A percentile compares a stretch with the other conserved stretches of the same genome.
phyloP scores from a whole-genome alignment of 306 rosid species.

The Begonia fuchsioides region DNA sequence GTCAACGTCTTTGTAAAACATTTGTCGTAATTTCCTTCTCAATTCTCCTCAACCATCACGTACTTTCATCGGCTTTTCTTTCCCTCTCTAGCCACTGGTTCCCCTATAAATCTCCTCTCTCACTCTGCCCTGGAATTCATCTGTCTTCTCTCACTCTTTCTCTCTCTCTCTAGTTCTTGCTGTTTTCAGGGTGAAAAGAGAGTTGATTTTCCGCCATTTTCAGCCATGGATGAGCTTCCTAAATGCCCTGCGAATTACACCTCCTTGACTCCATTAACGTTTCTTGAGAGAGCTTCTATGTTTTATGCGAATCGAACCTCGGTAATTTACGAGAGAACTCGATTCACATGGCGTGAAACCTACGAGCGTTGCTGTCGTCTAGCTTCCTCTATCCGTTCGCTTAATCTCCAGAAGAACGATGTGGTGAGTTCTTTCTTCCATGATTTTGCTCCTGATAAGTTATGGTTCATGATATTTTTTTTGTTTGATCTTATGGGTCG shows the following conservation, averaged over 20 bases:
- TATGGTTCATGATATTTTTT: neutral
- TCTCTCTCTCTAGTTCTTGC: no score
- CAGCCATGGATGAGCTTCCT: slow-evolving; percentile 48
- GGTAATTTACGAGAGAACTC: slow-evolving; percentile 34
- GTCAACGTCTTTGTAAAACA: no score
- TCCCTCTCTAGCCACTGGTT: no score
- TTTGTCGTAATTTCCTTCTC: no score
- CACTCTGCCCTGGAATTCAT: no score
- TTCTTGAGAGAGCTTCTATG: slow-evolving; percentile 50
- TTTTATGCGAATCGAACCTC: slow-evolving; percentile 49
- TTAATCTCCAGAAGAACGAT: slow-evolving; percentile 32
- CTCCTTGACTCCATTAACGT: slow-evolving; percentile 55
- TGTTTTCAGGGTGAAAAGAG: no score
- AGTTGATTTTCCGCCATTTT: no score
- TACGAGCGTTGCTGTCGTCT: slow-evolving; percentile 64
- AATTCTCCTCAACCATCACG: no score
- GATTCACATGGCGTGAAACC: slow-evolving; percentile 74
- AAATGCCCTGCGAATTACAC: slow-evolving; percentile 52
- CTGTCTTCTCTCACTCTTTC: no score
- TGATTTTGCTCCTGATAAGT: no score
- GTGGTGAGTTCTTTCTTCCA: slow-evolving; percentile 34
- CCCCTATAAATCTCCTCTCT: no score
- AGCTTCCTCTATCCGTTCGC: slow-evolving; percentile 65
- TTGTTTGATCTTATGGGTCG: neutral
- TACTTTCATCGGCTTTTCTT: no score